phyloP scores from a whole-genome alignment of 1,284 basidiomycete species.

The Moesziomyces antarcticus region DNA sequence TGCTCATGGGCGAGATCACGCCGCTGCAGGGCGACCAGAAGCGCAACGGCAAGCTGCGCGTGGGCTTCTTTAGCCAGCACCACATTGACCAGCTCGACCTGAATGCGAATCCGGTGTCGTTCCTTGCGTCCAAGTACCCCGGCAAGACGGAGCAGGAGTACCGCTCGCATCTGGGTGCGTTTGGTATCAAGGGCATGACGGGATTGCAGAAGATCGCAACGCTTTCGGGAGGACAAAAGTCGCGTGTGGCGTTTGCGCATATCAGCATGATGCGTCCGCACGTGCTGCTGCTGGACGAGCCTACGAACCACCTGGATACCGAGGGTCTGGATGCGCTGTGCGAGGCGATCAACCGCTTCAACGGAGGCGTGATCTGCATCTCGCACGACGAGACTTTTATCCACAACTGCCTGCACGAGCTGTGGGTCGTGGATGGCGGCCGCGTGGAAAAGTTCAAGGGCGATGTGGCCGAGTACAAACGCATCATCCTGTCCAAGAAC shows the following conservation, averaged over 20 bases:
- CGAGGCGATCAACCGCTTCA: conserved; percentile 86
- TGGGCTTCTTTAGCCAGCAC: conserved; percentile 76
- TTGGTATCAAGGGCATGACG: conserved; percentile 97
- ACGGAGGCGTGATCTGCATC: conserved; percentile 79
- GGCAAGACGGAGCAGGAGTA: conserved; percentile 98
- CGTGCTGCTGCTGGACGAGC: conserved; percentile 96
- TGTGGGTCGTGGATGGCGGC: conserved; percentile 82
- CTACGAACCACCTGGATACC: conserved; percentile 95
- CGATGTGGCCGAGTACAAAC: conserved; percentile 92
- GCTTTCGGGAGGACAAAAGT: conserved; percentile 89
- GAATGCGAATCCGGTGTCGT: conserved; percentile 87
- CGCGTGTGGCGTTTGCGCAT: conserved; percentile 93
- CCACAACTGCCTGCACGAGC: conserved; percentile 56
- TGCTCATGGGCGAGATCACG: conserved; percentile 88
- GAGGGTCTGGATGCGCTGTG: conserved; percentile 92
- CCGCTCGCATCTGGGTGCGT: conserved; percentile 91
- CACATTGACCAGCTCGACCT: conserved; percentile 93
- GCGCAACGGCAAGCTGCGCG: conserved; percentile 86
- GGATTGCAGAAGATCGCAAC: conserved; percentile 80
- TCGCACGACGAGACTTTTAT: conserved; percentile 66
- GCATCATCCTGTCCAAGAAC: conserved; percentile 68
- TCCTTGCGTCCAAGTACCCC: conserved; percentile 89
- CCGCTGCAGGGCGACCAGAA: conserved; percentile 84
- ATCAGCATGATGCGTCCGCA: conserved; percentile 90
- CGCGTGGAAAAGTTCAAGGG: conserved; percentile 86